Percentiles rank a stretch among this genome's conserved stretches.
phyloP scores from a whole-genome alignment of 345 rosid species.

The Rhodamnia argentea region DNA sequence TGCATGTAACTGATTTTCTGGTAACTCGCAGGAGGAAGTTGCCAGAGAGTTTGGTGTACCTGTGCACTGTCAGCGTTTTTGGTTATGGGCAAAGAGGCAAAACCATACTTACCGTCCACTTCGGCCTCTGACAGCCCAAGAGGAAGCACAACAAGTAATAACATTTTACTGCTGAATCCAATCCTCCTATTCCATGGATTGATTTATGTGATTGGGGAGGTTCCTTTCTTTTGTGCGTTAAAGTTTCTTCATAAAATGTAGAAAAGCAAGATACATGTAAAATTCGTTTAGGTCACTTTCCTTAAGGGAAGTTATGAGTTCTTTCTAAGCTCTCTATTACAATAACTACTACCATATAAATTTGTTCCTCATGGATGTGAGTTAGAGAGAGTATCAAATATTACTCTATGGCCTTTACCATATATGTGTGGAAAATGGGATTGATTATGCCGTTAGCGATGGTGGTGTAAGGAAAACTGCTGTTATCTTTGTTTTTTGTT shows the following conservation, averaged over 20 bases:
- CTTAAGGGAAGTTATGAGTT: neutral
- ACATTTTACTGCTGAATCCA: neutral
- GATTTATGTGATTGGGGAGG: neutral
- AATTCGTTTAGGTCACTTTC: neutral
- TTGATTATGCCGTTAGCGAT: neutral
- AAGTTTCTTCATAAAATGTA: neutral
- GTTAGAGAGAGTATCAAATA: neutral
- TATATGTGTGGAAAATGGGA: neutral
- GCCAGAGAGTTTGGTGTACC: slow-evolving; percentile 34
- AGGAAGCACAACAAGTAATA: slow-evolving; percentile 36
- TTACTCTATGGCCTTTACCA: neutral
- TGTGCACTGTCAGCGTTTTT: slow-evolving; percentile 32
- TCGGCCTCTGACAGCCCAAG: slow-evolving; percentile 27
- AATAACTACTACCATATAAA: neutral
- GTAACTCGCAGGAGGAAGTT: slow-evolving; percentile 25
- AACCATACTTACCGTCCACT: slow-evolving; percentile 35
- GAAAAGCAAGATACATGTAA: neutral
- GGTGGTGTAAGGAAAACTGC: neutral
- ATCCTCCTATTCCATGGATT: neutral
- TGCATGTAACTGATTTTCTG: neutral
- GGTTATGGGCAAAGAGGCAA: slow-evolving; percentile 38
- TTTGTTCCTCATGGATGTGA: neutral
- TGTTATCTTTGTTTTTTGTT: neutral
- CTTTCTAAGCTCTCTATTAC: neutral
- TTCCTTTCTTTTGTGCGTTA: neutral